These are phyloP conservation scores for Serendipita vermifera DNA, from an alignment of 768 basidiomycete species.

Conservation along the genomic window DNA sequence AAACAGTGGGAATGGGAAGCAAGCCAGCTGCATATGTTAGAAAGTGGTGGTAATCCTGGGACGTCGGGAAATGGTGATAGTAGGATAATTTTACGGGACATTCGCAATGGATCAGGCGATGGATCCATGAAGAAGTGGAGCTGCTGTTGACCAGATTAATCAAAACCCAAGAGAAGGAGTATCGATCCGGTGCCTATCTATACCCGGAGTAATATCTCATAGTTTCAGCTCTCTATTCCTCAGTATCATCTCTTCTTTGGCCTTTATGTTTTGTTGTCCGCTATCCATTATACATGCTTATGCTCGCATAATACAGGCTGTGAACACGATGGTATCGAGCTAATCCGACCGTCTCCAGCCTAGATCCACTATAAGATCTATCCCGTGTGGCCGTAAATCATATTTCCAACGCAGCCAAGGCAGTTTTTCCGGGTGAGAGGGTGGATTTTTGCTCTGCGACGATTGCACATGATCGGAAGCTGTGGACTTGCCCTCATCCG, in stretches of 20 bases:
- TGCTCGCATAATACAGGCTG: too few species aligned
- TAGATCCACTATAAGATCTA: constrained; percentile 63
- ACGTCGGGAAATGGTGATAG: constrained; percentile 2
- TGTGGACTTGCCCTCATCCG: too few species aligned
- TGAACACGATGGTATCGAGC: too few species aligned
- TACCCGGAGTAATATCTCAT: too few species aligned
- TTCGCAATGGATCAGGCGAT: background rate
- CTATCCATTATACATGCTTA: too few species aligned
- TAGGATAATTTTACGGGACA: background rate
- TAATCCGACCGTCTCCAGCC: constrained; percentile 19
- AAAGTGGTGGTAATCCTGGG: constrained; percentile 1
- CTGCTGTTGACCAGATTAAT: background rate
- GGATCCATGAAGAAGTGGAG: background rate
- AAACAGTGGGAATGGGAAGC: constrained; percentile 57
- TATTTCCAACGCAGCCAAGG: constrained; percentile 37
- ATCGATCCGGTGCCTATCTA: too few species aligned
- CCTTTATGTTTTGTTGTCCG: too few species aligned
- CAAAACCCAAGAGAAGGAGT: too few species aligned
- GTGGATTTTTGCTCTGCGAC: too few species aligned
- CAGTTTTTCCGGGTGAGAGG: background rate
- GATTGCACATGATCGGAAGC: too few species aligned
- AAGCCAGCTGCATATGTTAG: constrained; percentile 11
- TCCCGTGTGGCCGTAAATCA: constrained; percentile 59
- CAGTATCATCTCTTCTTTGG: too few species aligned
- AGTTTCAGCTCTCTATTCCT: too few species aligned